Evolutionary conservation across 2,329 filamentous ascomycete species (phyloP).

Genomic region (Fusarium duplospermum): DNA sequence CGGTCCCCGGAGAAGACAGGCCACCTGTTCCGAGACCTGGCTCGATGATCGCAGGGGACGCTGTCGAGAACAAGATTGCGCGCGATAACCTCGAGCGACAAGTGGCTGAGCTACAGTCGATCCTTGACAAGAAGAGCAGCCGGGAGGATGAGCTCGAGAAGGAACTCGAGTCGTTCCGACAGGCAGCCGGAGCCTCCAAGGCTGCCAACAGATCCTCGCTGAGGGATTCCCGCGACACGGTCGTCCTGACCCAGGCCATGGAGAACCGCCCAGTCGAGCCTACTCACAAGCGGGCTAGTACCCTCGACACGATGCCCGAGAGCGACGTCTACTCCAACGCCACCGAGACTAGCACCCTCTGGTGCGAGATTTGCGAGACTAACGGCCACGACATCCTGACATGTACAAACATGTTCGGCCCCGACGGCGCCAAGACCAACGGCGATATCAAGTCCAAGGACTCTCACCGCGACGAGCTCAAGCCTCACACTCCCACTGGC

Average conservation of each 20-base stretch:
- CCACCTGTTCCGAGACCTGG: constrained; percentile 45
- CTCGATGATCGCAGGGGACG: constrained; percentile 51
- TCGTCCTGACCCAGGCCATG: constrained; percentile 66
- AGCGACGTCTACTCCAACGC: constrained; percentile 76
- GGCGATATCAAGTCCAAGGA: constrained; percentile 50
- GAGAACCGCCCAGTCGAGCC: constrained; percentile 59
- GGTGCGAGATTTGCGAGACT: constrained; percentile 97
- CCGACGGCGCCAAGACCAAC: constrained; percentile 52
- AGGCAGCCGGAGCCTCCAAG: constrained; percentile 53
- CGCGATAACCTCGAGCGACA: constrained; percentile 81
- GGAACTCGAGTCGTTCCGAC: constrained; percentile 76
- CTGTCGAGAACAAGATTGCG: constrained; percentile 48
- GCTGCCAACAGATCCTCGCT: constrained; percentile 64
- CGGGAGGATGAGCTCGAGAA: constrained; percentile 89
- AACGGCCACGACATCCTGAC: constrained; percentile 93
- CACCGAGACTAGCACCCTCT: constrained; percentile 79
- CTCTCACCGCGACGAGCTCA: constrained; percentile 50
- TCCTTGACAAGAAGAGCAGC: constrained; percentile 77
- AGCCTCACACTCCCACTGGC: constrained; percentile 56
- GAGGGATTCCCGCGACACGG: constrained; percentile 75
- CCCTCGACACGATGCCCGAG: constrained; percentile 76
- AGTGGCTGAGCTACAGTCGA: constrained; percentile 79
- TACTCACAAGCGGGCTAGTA: constrained; percentile 62
- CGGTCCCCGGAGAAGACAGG: constrained; percentile 59
- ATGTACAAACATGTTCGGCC: constrained; percentile 88